Conservation (phyloP, 208 protist genomes). For the Crithidia expoeki region DNA sequence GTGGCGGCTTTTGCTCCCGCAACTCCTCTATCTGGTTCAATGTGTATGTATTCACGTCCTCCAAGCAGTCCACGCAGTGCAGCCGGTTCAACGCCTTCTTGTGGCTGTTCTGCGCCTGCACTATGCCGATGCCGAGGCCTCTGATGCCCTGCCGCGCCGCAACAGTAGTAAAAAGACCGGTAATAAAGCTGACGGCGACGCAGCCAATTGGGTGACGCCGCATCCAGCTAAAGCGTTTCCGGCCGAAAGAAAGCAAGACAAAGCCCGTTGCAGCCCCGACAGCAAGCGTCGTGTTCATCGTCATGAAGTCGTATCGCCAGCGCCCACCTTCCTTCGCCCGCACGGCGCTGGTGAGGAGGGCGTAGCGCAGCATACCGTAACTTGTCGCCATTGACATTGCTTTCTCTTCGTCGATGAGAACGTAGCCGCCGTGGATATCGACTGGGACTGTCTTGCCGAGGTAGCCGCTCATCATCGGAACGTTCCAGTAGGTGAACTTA, state of each 20-base stretch:
- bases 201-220: constrained; percentile 66
- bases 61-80: constrained; percentile 76
- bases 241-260: constrained; percentile 44
- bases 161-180: constrained; percentile 49
- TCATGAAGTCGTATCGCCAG: constrained; percentile 83
- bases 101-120: constrained; percentile 74
- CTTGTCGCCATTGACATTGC: constrained; percentile 49
- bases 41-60: constrained; percentile 76
- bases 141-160: constrained; percentile 51
- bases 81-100: constrained; percentile 62
- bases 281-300: constrained; percentile 79
- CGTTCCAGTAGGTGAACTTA: constrained; percentile 70
- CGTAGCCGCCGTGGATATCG: constrained; percentile 78
- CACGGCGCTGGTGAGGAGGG: constrained; percentile 60
- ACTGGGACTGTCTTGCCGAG: constrained; percentile 70
- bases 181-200: constrained; percentile 39
- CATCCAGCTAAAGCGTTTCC: constrained; percentile 60
- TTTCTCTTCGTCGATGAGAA: constrained; percentile 74
- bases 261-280: constrained; percentile 53
- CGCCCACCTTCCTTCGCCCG: constrained; percentile 71
- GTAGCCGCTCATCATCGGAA: constrained; percentile 73
- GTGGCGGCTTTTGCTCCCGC: constrained; percentile 44
- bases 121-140: constrained; percentile 64
- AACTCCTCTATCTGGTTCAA: constrained; percentile 64
- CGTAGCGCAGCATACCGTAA: constrained; percentile 81